A percentile compares a stretch with the other conserved stretches of the same genome.
phyloP scores from a whole-genome alignment of 1,284 basidiomycete species.

The Austroboletus novae-zelandiae region DNA sequence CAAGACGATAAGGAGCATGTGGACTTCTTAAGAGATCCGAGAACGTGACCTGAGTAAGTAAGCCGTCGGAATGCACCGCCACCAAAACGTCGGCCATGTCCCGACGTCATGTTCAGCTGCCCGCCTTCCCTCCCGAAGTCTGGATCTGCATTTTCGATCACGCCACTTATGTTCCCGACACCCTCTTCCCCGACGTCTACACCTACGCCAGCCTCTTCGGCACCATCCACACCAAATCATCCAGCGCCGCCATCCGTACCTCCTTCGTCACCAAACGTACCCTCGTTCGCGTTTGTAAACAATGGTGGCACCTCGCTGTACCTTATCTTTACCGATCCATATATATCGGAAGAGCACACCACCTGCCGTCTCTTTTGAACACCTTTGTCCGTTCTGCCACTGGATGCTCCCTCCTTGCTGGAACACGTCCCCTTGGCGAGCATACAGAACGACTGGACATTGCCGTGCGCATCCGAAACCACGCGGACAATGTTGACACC shows the following conservation, averaged over 20 bases:
- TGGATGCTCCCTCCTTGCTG: slow-evolving; percentile 5
- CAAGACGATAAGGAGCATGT: too few relatives aligned
- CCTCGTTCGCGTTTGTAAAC: slow-evolving; percentile 39
- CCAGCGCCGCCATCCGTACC: slow-evolving; percentile 10
- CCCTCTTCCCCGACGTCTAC: slow-evolving; percentile 27
- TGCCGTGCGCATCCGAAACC: slow-evolving; percentile 25
- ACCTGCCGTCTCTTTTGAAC: slow-evolving; percentile 23
- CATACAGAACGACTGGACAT: slow-evolving; percentile 36
- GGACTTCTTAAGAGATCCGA: too few relatives aligned
- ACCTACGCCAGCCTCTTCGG: slow-evolving; percentile 17
- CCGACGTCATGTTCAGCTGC: neutral
- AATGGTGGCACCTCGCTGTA: slow-evolving; percentile 36
- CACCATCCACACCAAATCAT: slow-evolving; percentile 3
- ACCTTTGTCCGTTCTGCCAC: slow-evolving; percentile 17
- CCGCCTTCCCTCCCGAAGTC: slow-evolving; percentile 36
- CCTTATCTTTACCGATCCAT: slow-evolving; percentile 34
- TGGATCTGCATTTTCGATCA: slow-evolving; percentile 34
- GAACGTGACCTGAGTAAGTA: too few relatives aligned
- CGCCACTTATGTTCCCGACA: slow-evolving; percentile 30
- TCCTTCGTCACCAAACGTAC: slow-evolving; percentile 33
- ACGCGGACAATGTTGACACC: neutral
- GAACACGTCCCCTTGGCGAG: slow-evolving; percentile 22
- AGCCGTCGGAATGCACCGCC: too few relatives aligned
- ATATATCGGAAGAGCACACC: slow-evolving; percentile 23
- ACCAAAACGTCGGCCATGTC: too few relatives aligned